Conservation (phyloP, 768 basidiomycete species). For the Candolleomyces aberdarensis region DNA sequence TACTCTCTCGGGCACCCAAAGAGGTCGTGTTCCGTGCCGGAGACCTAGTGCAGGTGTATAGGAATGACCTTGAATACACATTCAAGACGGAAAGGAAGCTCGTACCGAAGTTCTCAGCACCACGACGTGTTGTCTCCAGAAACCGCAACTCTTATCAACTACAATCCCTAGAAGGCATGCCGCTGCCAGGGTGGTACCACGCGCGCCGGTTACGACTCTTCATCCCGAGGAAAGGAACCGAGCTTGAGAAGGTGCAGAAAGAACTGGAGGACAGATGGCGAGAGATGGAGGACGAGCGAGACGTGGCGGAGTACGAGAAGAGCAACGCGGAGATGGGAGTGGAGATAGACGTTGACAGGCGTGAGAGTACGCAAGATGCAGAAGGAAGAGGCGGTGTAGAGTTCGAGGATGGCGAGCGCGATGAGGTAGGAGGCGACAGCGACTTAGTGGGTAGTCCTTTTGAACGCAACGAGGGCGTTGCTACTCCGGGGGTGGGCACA, state of each 20-base stretch:
- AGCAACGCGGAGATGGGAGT: background rate
- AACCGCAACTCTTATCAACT: constrained; percentile 9
- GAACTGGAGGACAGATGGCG: background rate
- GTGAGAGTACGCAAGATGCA: background rate
- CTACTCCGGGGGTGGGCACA: background rate
- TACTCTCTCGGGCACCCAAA: constrained; percentile 9
- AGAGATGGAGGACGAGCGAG: background rate
- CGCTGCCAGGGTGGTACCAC: constrained; percentile 4
- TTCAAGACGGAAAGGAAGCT: constrained; percentile 26
- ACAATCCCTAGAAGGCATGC: constrained; percentile 5
- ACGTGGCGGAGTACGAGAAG: background rate
- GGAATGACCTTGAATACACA: constrained; percentile 22
- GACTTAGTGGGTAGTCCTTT: background rate
- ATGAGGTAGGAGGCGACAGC: background rate
- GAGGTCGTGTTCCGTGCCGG: constrained; percentile 22
- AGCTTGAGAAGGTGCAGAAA: background rate
- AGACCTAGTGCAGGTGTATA: constrained; percentile 29
- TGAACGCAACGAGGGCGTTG: background rate
- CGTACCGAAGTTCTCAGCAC: constrained; percentile 28
- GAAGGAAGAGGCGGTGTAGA: background rate
- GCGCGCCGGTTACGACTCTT: constrained; percentile 4
- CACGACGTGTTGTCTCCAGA: constrained; percentile 9
- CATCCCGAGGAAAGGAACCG: constrained; percentile 5
- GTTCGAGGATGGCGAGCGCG: background rate
- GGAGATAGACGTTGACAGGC: background rate